Percentiles rank a stretch among this genome's conserved stretches.
These are phyloP conservation scores for Schizonepeta tenuifolia DNA, from an alignment of 257 asterid species.

Conservation along the genomic window DNA sequence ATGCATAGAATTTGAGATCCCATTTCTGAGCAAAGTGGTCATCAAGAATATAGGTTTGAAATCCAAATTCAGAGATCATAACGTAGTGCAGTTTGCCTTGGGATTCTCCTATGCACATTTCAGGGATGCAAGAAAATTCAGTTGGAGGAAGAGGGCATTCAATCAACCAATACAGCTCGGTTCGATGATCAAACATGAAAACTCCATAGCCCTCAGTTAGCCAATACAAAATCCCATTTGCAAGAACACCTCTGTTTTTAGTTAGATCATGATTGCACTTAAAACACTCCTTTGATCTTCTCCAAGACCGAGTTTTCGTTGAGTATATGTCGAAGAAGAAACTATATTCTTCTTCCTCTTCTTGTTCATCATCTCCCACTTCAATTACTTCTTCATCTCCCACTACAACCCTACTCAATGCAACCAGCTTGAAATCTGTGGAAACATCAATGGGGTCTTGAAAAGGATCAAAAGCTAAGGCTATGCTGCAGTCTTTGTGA, in stretches of 20 bases:
- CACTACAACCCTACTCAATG: slow-evolving; percentile 29
- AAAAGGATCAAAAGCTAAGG: slow-evolving; percentile 59
- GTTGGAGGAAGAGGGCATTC: slow-evolving; percentile 48
- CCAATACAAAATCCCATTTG: slow-evolving; percentile 56
- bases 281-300: slow-evolving; percentile 43
- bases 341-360: slow-evolving; percentile 13
- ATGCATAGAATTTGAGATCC: slow-evolving; percentile 37
- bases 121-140: slow-evolving; percentile 37
- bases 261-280: slow-evolving; percentile 31
- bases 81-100: slow-evolving; percentile 47
- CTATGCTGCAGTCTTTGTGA: slow-evolving; percentile 39
- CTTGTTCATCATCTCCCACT: not conserved
- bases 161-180: slow-evolving; percentile 55
- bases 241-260: slow-evolving; percentile 52
- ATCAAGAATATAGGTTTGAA: slow-evolving; percentile 62
- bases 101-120: slow-evolving; percentile 72
- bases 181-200: slow-evolving; percentile 61
- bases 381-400: not conserved
- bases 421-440: slow-evolving; percentile 53
- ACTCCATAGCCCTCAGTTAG: slow-evolving; percentile 56
- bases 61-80: slow-evolving; percentile 50
- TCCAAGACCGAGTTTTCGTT: slow-evolving; percentile 56
- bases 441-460: slow-evolving; percentile 34
- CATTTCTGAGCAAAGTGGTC: slow-evolving; percentile 51
- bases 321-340: slow-evolving; percentile 54